phyloP scores from a whole-genome alignment of 805 yeast genomes.

The Schizosaccharomyces cryophilus region DNA sequence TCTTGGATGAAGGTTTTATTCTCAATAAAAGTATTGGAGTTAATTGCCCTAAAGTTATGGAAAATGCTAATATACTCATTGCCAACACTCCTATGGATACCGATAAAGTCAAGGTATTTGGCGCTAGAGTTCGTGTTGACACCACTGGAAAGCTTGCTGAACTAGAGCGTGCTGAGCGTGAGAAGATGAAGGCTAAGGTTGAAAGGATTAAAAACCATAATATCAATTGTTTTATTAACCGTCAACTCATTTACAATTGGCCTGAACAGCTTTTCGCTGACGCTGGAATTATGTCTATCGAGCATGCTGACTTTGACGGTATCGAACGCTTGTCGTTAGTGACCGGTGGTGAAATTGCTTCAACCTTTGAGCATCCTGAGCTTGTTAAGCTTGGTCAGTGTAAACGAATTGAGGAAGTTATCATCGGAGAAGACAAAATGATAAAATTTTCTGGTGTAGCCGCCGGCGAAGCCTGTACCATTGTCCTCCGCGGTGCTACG shows the following conservation, averaged over 20 bases:
- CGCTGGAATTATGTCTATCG: conserved; percentile 67
- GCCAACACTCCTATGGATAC: conserved; percentile 86
- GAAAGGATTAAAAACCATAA: conserved; percentile 72
- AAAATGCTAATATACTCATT: conserved; percentile 65
- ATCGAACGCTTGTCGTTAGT: conserved; percentile 88
- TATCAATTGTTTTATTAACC: conserved; percentile 72
- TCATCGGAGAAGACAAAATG: conserved; percentile 76
- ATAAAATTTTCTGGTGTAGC: conserved; percentile 86
- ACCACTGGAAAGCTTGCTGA: conserved; percentile 85
- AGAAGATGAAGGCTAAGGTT: conserved; percentile 74
- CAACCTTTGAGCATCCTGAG: conserved; percentile 85
- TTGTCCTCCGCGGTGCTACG: conserved; percentile 90
- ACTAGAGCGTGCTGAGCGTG: conserved; percentile 78
- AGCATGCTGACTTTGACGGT: conserved; percentile 96
- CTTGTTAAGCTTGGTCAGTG: conserved; percentile 69
- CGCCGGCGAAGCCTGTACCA: conserved; percentile 88
- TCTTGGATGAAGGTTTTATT: conserved; percentile 86
- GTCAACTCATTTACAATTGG: conserved; percentile 92
- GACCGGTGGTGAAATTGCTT: conserved; percentile 94
- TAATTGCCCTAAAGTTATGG: conserved; percentile 67
- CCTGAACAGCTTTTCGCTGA: conserved; percentile 91
- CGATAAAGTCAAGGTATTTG: conserved; percentile 89
- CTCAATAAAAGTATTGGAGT: conserved; percentile 81
- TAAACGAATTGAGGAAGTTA: conserved; percentile 68
- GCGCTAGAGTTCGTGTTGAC: conserved; percentile 92